Base-by-base conservation (phyloP, 257 asterid species). In the Petunia axillaris region DNA sequence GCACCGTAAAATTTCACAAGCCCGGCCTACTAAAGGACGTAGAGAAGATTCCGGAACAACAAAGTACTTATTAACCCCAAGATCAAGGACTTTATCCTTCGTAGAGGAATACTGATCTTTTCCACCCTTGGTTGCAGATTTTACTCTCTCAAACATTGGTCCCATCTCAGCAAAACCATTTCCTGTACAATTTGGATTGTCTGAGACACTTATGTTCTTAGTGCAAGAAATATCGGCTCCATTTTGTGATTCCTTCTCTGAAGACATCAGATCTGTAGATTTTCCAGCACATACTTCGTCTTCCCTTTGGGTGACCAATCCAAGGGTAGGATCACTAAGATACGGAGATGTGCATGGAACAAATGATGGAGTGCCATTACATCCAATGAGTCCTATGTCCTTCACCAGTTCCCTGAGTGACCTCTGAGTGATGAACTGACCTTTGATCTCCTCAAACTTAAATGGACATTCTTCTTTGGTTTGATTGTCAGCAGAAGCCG, bases 371-470 rank as follows among this genome's bases (percentile, higher is more conserved):
- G 79, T 63, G 39, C 97, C 97, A 77, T 87, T 87, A 64, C 82
- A 82, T 60, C 93, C 90, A 75, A 90, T 85, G 60, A 95, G 88
- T 54, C 98, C 98, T 73, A 93, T 83, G 37, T 85, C 89, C 70
- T 91, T 91, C 67, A 93, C 93, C 78, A 74, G 82, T 80, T 93
- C 98, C 88, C 86, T 91, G 55, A 91, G 88, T 11, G 98, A 91
- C 83, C 79, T 84, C 59, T 92, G 97, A 60, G 85, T 81, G 25
- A 81, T 81, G 77, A 95, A 95, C 83, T 91, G 91, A 39, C 93
- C 81, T 88, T 83, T 81, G 75, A 95, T 95, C 87, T 95, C 98
- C 90, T 95, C 94, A 67, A 87, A 79, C 52, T 86, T 91, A 81
- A 87, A 91, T 8, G 96, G 98, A 80, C 87, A 88, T 44, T 84